These are phyloP conservation scores for Venustampulla echinocandica DNA, from an alignment of 495 filamentous ascomycete species.

Conservation along the genomic window DNA sequence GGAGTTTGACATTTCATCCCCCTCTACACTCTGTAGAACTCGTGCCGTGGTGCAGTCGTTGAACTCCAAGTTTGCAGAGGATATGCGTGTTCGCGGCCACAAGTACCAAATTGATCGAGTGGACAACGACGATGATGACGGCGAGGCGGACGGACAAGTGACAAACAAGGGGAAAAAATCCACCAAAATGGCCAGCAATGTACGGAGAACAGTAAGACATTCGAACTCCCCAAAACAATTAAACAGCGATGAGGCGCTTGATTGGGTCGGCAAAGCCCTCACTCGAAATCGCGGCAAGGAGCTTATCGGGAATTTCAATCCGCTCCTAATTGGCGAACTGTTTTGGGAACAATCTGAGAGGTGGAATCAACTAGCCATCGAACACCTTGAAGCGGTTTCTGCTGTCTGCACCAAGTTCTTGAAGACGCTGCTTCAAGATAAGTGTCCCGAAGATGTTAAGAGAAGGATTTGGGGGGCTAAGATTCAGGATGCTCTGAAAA, in stretches of 20 bases:
- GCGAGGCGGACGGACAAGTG: not conserved
- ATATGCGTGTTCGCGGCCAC: conserved; percentile 21
- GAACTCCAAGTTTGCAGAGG: conserved; percentile 22
- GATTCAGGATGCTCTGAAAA: conserved; percentile 26
- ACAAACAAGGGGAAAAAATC: not conserved
- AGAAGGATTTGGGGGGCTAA: conserved; percentile 20
- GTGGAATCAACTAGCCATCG: conserved; percentile 15
- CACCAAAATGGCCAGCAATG: not conserved
- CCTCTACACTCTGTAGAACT: conserved; percentile 15
- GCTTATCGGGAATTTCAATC: conserved; percentile 38
- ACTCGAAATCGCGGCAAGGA: conserved; percentile 31
- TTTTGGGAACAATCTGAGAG: conserved; percentile 23
- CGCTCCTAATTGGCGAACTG: conserved; percentile 28
- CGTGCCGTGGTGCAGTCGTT: conserved; percentile 27
- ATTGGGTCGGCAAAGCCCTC: conserved; percentile 19
- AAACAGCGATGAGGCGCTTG: conserved; percentile 9
- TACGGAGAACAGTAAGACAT: not conserved
- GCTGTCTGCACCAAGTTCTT: conserved; percentile 24
- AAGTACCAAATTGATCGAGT: conserved; percentile 23
- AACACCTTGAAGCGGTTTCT: conserved; percentile 20
- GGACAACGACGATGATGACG: not conserved
- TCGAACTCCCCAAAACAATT: conserved; percentile 8
- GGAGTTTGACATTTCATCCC: conserved; percentile 7
- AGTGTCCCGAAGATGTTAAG: conserved; percentile 22
- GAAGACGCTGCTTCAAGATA: conserved; percentile 26